These are phyloP conservation scores for Taiwanofungus camphoratus DNA, from an alignment of 1,284 basidiomycete species.

Conservation along the genomic window DNA sequence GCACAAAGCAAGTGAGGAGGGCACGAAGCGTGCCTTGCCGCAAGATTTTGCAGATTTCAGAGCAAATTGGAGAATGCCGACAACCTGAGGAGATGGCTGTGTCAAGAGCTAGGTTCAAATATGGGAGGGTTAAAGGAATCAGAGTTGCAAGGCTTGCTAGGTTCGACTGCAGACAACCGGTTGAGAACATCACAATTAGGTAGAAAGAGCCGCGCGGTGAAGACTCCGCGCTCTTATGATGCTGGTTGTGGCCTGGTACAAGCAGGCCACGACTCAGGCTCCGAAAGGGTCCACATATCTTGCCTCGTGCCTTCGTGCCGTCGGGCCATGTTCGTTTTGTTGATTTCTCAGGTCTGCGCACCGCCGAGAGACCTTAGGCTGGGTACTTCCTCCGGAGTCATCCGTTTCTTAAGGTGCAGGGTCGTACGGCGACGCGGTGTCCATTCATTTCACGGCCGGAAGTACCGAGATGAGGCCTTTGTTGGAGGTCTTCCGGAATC, in stretches of 20 bases:
- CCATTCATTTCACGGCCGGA: slow-evolving; percentile 18
- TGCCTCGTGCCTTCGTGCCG: slow-evolving; percentile 12
- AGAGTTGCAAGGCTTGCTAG: slow-evolving; percentile 9
- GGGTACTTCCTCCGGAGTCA: slow-evolving; percentile 3
- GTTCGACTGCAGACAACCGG: slow-evolving; percentile 10
- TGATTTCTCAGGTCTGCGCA: slow-evolving; percentile 6
- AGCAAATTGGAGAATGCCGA: slow-evolving; percentile 4
- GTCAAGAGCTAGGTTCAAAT: slow-evolving; percentile 12
- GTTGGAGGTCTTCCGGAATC: slow-evolving; percentile 1
- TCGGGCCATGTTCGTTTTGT: slow-evolving; percentile 4
- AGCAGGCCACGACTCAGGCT: slow-evolving; percentile 9
- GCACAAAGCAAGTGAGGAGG: slow-evolving; percentile 6
- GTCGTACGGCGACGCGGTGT: slow-evolving; percentile 14
- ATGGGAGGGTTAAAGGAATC: slow-evolving; percentile 10
- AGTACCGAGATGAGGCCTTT: slow-evolving; percentile 15
- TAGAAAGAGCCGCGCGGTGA: slow-evolving; percentile 4
- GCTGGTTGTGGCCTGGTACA: slow-evolving; percentile 5
- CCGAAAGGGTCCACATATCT: slow-evolving; percentile 6
- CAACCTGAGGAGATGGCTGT: slow-evolving; percentile 12
- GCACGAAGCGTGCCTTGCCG: slow-evolving; percentile 8
- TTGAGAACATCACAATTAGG: slow-evolving; percentile 10
- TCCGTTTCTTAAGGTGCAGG: neutral
- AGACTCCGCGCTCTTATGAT: slow-evolving; percentile 16
- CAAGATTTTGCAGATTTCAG: slow-evolving; percentile 13
- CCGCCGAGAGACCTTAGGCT: slow-evolving; percentile 3